Evolutionary conservation across 805 yeast genomes (phyloP).

Genomic region (Saccharomycopsis selenospora): DNA sequence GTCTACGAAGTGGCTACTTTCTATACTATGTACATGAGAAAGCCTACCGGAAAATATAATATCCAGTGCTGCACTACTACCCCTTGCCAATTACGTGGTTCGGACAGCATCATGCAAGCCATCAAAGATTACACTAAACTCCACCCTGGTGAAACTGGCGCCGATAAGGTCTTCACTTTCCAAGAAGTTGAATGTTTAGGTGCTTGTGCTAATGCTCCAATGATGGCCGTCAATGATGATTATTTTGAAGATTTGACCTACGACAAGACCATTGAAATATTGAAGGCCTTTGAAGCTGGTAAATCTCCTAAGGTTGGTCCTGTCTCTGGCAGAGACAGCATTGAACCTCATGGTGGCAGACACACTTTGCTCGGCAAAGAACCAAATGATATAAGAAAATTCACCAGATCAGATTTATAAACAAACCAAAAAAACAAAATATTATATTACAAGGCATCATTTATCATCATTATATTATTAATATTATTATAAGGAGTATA

Average conservation of each 20-base stretch:
- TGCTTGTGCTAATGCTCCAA: constrained; percentile 88
- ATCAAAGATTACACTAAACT: constrained; percentile 52
- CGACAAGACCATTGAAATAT: constrained; percentile 51
- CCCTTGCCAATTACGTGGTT: constrained; percentile 80
- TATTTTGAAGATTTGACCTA: constrained; percentile 75
- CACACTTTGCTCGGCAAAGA: constrained; percentile 52
- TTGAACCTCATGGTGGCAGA: constrained; percentile 72
- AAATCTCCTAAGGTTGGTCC: constrained; percentile 62
- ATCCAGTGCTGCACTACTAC: constrained; percentile 85
- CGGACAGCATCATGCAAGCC: constrained; percentile 71
- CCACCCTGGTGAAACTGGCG: constrained; percentile 72
- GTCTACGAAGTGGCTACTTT: constrained; percentile 90
- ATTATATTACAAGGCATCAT: too few species aligned
- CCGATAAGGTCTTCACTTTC: constrained; percentile 67
- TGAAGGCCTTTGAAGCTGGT: constrained; percentile 59
- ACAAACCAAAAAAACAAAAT: neutral
- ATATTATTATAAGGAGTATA: too few species aligned
- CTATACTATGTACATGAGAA: constrained; percentile 84
- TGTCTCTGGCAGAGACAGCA: constrained; percentile 55
- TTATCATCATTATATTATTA: too few species aligned
- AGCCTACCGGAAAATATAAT: constrained; percentile 79
- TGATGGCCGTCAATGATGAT: constrained; percentile 79
- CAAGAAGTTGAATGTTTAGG: constrained; percentile 90
- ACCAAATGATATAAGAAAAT: constrained; percentile 61
- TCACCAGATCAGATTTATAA: constrained; percentile 67